Conservation (phyloP, 2,329 filamentous ascomycete genomes). For the Fusarium sp. region DNA sequence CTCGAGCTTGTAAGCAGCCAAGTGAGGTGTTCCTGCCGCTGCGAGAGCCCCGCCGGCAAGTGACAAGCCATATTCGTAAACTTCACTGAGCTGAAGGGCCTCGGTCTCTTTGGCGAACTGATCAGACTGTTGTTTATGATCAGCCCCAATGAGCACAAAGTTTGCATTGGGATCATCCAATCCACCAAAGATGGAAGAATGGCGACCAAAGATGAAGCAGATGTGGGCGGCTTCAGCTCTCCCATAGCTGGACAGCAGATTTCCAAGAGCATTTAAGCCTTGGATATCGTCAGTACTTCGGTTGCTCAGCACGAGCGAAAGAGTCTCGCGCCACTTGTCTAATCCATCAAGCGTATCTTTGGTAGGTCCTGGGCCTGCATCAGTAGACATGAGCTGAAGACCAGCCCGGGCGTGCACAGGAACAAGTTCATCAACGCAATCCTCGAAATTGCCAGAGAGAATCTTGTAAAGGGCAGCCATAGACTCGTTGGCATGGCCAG, state of each 20-base stretch:
- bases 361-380: conserved; percentile 67
- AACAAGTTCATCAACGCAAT: conserved; percentile 95
- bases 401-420: conserved; percentile 92
- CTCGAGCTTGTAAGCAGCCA: conserved; percentile 91
- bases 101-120: conserved; percentile 85
- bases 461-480: conserved; percentile 93
- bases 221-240: conserved; percentile 92
- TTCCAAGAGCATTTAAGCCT: conserved; percentile 83
- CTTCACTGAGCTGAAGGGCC: conserved; percentile 91
- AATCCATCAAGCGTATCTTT: conserved; percentile 85
- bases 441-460: conserved; percentile 91
- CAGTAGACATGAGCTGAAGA: conserved; percentile 88
- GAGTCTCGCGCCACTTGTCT: conserved; percentile 93
- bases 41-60: conserved; percentile 68
- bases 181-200: conserved; percentile 78
- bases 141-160: conserved; percentile 86
- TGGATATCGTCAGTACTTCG: conserved; percentile 82
- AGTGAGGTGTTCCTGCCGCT: conserved; percentile 75
- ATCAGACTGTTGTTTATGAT: conserved; percentile 77
- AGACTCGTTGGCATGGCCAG: conserved; percentile 83
- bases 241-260: conserved; percentile 84
- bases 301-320: conserved; percentile 88
- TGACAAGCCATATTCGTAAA: conserved; percentile 90
- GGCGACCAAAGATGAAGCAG: conserved; percentile 88
- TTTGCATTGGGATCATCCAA: conserved; percentile 82